Evolutionary conservation across 73 alveolate genomes (phyloP), one percentile per base, ranked within the genome.

Genomic region (Symbiodinium natans): DNA sequence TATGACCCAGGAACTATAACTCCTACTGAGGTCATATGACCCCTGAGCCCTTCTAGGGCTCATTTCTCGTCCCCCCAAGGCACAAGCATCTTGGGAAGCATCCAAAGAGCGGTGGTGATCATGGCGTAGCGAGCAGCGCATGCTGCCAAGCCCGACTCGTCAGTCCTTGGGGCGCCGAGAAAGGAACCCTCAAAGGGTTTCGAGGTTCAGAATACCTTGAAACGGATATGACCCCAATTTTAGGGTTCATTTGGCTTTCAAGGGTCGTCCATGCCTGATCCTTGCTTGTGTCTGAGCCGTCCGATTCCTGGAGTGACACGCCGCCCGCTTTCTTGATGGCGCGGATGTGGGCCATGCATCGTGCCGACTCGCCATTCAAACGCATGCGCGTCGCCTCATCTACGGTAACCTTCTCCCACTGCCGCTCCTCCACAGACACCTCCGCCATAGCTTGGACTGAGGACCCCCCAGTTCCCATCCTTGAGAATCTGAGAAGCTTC

Each of bases 361-460:
- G 38, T 29, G 56, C 52, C 23, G 93, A 52, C 93, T 86, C 93
- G 17, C 93, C 93, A 36, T 86, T 86, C 83, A 54, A 48, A 29
- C 83, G 83, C 82, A 31, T 46, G 83, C 77, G 83, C 3, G 82
- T 48, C 46, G 93, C 82, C 38, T 86, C 82, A 17, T 52, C 48
- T 56, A 86, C 82, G 42, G 83, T 86, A 48, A 25, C 73, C 71
- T 83, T 83, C 92, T 83, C 92, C 92, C 92, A 83, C n/a, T 83
- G 42, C 43, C 41, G 42, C 73, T 31, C 92, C 48, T 36, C 92
- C 6, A 41, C 63, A 0, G 89, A 34, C 31, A 74, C 85, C n/a
- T n/a, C n/a, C n/a, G n/a, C n/a, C n/a, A n/a, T n/a, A n/a, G n/a
- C n/a, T n/a, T n/a, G n/a, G n/a, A n/a, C n/a, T n/a, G n/a, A n/a